Percentiles rank a stretch among this genome's conserved stretches.
phyloP scores from a whole-genome alignment of 768 basidiomycete species.

The Tylopilus felleus region DNA sequence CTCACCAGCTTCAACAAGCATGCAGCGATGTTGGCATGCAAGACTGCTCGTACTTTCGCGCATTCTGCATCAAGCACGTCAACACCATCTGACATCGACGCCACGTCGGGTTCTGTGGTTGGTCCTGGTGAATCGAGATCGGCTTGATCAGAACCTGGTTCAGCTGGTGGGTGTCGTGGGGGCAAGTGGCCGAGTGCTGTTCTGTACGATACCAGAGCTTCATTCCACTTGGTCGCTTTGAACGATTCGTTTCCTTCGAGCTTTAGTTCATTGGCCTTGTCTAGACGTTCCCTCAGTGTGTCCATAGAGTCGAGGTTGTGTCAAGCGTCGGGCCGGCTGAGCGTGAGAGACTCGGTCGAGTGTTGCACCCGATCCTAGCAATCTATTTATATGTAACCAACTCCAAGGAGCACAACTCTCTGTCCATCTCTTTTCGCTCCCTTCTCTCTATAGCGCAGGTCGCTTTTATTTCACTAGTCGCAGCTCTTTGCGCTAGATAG shows the following conservation, averaged over 20 bases:
- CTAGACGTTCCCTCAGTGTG: slow-evolving; percentile 40
- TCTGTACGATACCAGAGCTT: slow-evolving; percentile 69
- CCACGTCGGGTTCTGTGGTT: slow-evolving; percentile 1
- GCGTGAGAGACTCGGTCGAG: neutral
- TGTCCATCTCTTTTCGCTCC: neutral
- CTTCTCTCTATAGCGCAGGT: slow-evolving; percentile 46
- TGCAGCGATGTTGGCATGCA: slow-evolving; percentile 88
- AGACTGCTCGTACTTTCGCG: slow-evolving; percentile 60
- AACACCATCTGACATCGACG: slow-evolving; percentile 17
- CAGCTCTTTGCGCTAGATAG: slow-evolving; percentile 17
- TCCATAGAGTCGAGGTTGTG: slow-evolving; percentile 1
- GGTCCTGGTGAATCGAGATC: slow-evolving; percentile 21
- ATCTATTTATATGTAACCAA: too few species aligned
- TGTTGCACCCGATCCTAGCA: too few species aligned
- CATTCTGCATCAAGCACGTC: slow-evolving; percentile 43
- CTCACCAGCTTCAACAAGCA: slow-evolving; percentile 78
- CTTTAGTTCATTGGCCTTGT: slow-evolving; percentile 62
- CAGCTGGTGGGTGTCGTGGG: slow-evolving; percentile 32
- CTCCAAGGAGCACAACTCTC: too few species aligned
- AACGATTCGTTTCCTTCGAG: slow-evolving; percentile 73
- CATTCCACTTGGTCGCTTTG: slow-evolving; percentile 59
- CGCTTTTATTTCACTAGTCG: slow-evolving; percentile 31
- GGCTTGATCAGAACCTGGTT: slow-evolving; percentile 10
- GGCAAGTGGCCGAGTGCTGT: slow-evolving; percentile 69
- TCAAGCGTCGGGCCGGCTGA: neutral